Evolutionary conservation across 129 eudicot species (phyloP), one percentile per base, ranked within the genome.

Genomic region (Flaveria bidentis): DNA sequence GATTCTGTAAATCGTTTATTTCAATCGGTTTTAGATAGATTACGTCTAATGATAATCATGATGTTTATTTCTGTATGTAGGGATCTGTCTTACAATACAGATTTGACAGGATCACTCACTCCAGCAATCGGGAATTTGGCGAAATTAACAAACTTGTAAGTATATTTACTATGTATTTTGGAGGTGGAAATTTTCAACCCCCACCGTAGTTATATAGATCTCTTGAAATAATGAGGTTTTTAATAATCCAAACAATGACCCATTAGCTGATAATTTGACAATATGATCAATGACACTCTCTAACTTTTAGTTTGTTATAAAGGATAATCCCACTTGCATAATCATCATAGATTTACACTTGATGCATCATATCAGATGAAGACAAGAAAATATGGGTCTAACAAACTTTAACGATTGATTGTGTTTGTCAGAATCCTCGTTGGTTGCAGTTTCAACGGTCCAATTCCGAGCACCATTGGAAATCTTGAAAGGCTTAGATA

Each of bases 61-160:
- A 36, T 36, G 41, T 7, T 36, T 46, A 16, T 63, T 61, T 61
- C 10, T 75, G 16, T 70, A 58, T 76, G 76, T 82, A 95, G 99
- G 74, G 99, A 91, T 84, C 87, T 95, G 49, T 95, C 99, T 14
- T 95, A 87, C 82, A 95, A 95, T 75, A 69, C 57, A 47, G 89
- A 84, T 6, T 65, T 95, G 86, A 79, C 67, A 0, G 96, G 99
- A 60, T 68, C 97, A 77, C 88, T 95, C 81, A 88, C 96, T 66
- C 44, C 84, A 46, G 62, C 84, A 45, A 91, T 95, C 53, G 99
- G 99, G 78, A 83, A 82, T 47, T 72, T 89, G 78, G 68, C 57
- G 72, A 84, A 91, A 68, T 72, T 95, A 75, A 72, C 97, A 72
- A 87, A 67, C 83, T 82, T 95, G 97, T 95, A 89, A 89, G 94